phyloP scores from a whole-genome alignment of 768 basidiomycete species.

The Sporobolomyces phaffii region DNA sequence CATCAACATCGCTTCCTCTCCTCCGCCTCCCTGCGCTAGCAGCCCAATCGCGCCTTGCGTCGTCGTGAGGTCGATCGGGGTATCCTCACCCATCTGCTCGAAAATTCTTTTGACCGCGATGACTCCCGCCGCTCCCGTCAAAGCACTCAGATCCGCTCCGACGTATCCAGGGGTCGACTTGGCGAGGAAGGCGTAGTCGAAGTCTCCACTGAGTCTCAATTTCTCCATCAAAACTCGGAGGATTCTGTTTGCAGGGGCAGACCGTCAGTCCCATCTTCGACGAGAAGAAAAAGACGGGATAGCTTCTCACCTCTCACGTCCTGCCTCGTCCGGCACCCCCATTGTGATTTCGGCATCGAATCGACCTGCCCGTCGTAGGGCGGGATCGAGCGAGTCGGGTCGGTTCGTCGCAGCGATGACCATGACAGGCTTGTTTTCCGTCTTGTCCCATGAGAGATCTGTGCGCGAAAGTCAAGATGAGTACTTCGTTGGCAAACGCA shows the following conservation, averaged over 20 bases:
- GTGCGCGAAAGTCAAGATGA: too few species aligned
- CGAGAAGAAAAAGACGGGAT: background rate
- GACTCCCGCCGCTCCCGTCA: constrained; percentile 89
- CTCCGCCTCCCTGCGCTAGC: constrained; percentile 38
- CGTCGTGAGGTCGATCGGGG: constrained; percentile 52
- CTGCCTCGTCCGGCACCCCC: constrained; percentile 90
- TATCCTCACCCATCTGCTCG: constrained; percentile 62
- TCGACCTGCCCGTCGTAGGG: constrained; percentile 82
- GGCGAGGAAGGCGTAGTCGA: constrained; percentile 76
- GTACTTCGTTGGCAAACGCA: too few species aligned
- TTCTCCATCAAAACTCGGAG: constrained; percentile 76
- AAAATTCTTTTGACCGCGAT: constrained; percentile 96
- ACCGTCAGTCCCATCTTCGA: too few species aligned
- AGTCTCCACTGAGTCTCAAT: constrained; percentile 76
- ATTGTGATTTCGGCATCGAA: constrained; percentile 98
- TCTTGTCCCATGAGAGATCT: constrained; percentile 96
- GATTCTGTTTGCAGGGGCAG: constrained; percentile 73
- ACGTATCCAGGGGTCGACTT: constrained; percentile 96
- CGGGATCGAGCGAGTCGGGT: constrained; percentile 88
- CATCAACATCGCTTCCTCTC: constrained; percentile 48
- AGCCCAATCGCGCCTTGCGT: constrained; percentile 38
- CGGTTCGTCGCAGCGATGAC: constrained; percentile 96
- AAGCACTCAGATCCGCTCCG: constrained; percentile 82
- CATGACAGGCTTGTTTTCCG: constrained; percentile 81
- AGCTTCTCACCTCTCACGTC: constrained; percentile 65